A percentile compares a stretch with the other conserved stretches of the same genome.
Evolutionary conservation across 768 basidiomycete genomes (phyloP).

Genomic region (Termitomyces sp.): DNA sequence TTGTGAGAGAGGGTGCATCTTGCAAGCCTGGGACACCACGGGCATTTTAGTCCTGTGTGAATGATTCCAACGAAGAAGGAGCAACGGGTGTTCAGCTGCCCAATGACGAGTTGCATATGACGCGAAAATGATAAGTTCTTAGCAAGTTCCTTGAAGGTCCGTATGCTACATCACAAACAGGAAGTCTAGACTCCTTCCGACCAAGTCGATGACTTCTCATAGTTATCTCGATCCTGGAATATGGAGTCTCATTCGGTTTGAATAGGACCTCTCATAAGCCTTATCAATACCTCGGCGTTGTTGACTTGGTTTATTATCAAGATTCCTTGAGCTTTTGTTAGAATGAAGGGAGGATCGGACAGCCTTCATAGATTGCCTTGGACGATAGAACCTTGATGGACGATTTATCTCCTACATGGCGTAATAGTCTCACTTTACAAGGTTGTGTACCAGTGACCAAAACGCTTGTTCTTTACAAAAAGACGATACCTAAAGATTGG

Average conservation of each 20-base stretch:
- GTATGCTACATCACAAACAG: neutral
- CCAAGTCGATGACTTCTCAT: neutral
- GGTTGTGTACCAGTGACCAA: neutral
- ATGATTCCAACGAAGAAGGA: neutral
- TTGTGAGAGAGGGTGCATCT: neutral
- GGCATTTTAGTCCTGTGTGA: neutral
- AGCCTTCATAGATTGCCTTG: neutral
- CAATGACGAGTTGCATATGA: neutral
- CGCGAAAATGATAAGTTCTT: neutral
- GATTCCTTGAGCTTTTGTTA: neutral
- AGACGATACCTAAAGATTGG: neutral
- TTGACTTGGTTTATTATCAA: neutral
- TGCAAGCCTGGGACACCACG: neutral
- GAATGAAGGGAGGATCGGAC: neutral
- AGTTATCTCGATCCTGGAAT: neutral
- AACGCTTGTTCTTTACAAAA: neutral
- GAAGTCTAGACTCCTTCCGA: neutral
- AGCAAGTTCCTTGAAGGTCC: neutral
- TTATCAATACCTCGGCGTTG: neutral
- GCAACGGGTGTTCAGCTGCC: neutral
- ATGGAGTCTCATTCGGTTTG: neutral
- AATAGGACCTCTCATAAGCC: neutral
- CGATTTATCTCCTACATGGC: neutral
- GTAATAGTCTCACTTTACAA: neutral
- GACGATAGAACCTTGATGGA: neutral